These are phyloP conservation scores for Aureobasidium zeae DNA, from an alignment of 2,329 filamentous ascomycete genomes.

Conservation along the genomic window DNA sequence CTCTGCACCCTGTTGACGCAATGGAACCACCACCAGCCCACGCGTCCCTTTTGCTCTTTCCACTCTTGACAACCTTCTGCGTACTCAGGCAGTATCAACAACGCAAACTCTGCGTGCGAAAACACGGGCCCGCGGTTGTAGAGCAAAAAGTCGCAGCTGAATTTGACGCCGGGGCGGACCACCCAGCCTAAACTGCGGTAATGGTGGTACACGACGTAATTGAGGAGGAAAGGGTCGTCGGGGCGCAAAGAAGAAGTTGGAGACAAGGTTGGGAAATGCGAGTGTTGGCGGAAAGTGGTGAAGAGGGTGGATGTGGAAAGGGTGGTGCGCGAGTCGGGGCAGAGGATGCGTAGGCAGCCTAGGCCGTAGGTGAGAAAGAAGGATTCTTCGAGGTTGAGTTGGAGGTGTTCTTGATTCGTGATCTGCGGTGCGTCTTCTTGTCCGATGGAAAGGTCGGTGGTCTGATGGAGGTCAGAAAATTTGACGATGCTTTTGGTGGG, in stretches of 20 bases:
- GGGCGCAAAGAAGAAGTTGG: constrained; percentile 47
- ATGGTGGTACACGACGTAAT: constrained; percentile 89
- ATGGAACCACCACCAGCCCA: constrained; percentile 74
- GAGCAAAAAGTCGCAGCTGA: constrained; percentile 87
- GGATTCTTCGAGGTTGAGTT: constrained; percentile 79
- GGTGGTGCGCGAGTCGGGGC: constrained; percentile 20
- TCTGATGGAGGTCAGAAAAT: too few species aligned
- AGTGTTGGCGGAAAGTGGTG: constrained; percentile 45
- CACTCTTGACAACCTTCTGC: constrained; percentile 36
- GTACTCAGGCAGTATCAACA: constrained; percentile 78
- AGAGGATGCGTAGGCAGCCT: constrained; percentile 56
- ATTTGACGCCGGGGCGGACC: constrained; percentile 84
- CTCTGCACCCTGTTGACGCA: constrained; percentile 81
- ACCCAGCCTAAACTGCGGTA: constrained; percentile 95
- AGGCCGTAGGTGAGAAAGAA: constrained; percentile 82
- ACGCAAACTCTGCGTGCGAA: constrained; percentile 85
- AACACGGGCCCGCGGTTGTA: constrained; percentile 92
- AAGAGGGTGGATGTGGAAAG: constrained; percentile 40
- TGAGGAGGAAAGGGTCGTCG: constrained; percentile 75
- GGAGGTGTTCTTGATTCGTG: constrained; percentile 69
- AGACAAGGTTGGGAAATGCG: constrained; percentile 21
- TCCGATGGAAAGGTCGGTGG: not conserved
- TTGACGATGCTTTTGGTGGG: not conserved
- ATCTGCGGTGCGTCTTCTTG: constrained; percentile 9
- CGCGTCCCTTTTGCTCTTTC: constrained; percentile 42